Base-by-base conservation (phyloP, 2,329 filamentous ascomycete species). In the Clonostachys solani region DNA sequence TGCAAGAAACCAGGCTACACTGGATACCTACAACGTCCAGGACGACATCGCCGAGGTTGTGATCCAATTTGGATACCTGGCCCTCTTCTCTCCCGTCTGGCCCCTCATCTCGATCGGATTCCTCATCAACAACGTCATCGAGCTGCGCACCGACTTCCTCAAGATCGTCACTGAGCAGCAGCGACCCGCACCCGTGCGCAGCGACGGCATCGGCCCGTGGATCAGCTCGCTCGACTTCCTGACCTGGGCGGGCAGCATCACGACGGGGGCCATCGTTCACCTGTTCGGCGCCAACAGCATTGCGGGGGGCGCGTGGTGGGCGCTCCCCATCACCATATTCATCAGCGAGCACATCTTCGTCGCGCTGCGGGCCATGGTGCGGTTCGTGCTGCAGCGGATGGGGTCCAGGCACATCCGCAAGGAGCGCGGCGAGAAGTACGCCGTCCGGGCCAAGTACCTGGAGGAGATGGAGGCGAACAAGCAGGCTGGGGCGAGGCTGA, bases 111-210 rank as follows among this genome's bases (percentile, higher is more conserved):
- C 83, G 0, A 70, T 89, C 18, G 86, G 84, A 0, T 91, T 90
- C 61, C 69, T 90, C 13, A 65, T 88, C 60, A 90, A 90, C 64
- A 86, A 90, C 66, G 88, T 86, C 84, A 69, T 91, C 47, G 87
- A 91, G 62, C 73, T 91, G 10, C 84, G 87, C 10, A 84, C 86
- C 4, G 87, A 91, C 56, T 87, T 88, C 42, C 78, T 87, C 65
- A 91, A 90, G 58, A 86, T 91, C 47, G 87, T 83, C 52, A 72
- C 83, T 19, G 85, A 90, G 58, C 86, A 86, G 69, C 83, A 84
- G 51, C 80, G 87, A 1, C 87, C 87, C 0, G 79, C 76, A 0
- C 87, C 87, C 0, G 77, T 78, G 52, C 81, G 87, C 6, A 77
- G 84, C 1, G 87, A 89, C 57, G 85, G 83, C 5, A 89, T 91